Evolutionary conservation across 1,284 basidiomycete species (phyloP).

Genomic region (Sporisorium iseilematis-ciliati): DNA sequence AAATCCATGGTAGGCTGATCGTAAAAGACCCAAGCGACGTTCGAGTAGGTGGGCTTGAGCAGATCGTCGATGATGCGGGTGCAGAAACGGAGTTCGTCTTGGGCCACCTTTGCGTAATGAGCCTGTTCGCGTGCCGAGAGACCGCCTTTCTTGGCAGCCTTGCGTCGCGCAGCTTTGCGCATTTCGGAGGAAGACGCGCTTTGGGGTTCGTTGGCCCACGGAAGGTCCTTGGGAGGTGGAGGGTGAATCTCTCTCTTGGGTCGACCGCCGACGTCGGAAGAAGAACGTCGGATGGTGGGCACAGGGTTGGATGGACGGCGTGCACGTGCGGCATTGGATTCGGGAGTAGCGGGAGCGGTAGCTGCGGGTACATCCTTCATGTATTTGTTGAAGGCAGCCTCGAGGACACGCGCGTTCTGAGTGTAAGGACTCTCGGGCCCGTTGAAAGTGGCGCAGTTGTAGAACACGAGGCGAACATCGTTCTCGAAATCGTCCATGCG

Average conservation of each 20-base stretch:
- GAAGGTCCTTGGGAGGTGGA: conserved; percentile 89
- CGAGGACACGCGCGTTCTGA: conserved; percentile 82
- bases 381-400: conserved; percentile 88
- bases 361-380: conserved; percentile 71
- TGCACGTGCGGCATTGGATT: conserved; percentile 66
- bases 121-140: conserved; percentile 69
- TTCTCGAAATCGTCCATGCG: conserved; percentile 57
- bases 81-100: conserved; percentile 88
- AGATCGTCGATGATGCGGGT: conserved; percentile 82
- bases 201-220: conserved; percentile 78
- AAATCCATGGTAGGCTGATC: conserved; percentile 87
- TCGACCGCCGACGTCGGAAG: conserved; percentile 76
- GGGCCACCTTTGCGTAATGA: conserved; percentile 78
- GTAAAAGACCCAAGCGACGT: conserved; percentile 86
- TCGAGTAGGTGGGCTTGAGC: conserved; percentile 80
- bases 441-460: conserved; percentile 91
- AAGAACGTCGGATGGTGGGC: conserved; percentile 80
- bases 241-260: conserved; percentile 98
- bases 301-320: conserved; percentile 81
- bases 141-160: conserved; percentile 47
- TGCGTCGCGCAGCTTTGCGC: conserved; percentile 45
- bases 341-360: conserved; percentile 66
- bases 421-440: conserved; percentile 85
- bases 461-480: conserved; percentile 76
- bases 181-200: conserved; percentile 46